phyloP scores from a whole-genome alignment of 2,329 filamentous ascomycete species.

The Colletotrichum australisinense region DNA sequence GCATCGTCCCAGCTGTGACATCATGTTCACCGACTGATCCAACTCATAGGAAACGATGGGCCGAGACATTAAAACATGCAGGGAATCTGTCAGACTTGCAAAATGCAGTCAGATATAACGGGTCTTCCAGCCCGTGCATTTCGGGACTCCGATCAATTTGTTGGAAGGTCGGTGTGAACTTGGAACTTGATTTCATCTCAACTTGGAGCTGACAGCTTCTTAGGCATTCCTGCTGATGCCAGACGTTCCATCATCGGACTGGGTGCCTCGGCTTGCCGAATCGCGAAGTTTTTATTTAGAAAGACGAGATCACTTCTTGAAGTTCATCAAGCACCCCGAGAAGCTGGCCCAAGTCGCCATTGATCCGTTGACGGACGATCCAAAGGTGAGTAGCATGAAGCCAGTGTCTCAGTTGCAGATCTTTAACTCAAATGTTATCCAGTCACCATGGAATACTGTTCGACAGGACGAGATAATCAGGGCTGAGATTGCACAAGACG shows the following conservation, averaged over 20 bases:
- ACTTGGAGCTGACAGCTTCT: slow-evolving; percentile 28
- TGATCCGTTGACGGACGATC: slow-evolving; percentile 89
- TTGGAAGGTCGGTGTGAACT: slow-evolving; percentile 78
- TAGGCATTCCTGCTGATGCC: slow-evolving; percentile 86
- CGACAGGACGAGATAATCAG: slow-evolving; percentile 86
- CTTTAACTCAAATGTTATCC: slow-evolving; percentile 54
- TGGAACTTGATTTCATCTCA: background rate
- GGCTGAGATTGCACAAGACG: slow-evolving; percentile 93
- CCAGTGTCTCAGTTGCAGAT: background rate
- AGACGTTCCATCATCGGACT: slow-evolving; percentile 71
- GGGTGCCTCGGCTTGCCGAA: slow-evolving; percentile 75
- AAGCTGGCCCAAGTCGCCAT: slow-evolving; percentile 75
- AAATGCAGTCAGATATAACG: slow-evolving; percentile 71
- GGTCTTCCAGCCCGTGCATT: slow-evolving; percentile 71
- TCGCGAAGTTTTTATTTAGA: slow-evolving; percentile 80
- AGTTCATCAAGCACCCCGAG: slow-evolving; percentile 86
- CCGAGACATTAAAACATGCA: slow-evolving; percentile 68
- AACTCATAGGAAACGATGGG: slow-evolving; percentile 72
- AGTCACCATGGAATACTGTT: slow-evolving; percentile 93
- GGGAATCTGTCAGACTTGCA: slow-evolving; percentile 71
- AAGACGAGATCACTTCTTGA: slow-evolving; percentile 79
- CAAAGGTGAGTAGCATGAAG: slow-evolving; percentile 54
- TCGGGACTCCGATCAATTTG: slow-evolving; percentile 85
- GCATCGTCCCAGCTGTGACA: slow-evolving; percentile 35
- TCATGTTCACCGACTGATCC: slow-evolving; percentile 28